A percentile compares a stretch with the other conserved stretches of the same genome.
These are phyloP conservation scores for Thermochaetoides thermophila DNA, from an alignment of 495 filamentous ascomycete species.

Conservation along the genomic window DNA sequence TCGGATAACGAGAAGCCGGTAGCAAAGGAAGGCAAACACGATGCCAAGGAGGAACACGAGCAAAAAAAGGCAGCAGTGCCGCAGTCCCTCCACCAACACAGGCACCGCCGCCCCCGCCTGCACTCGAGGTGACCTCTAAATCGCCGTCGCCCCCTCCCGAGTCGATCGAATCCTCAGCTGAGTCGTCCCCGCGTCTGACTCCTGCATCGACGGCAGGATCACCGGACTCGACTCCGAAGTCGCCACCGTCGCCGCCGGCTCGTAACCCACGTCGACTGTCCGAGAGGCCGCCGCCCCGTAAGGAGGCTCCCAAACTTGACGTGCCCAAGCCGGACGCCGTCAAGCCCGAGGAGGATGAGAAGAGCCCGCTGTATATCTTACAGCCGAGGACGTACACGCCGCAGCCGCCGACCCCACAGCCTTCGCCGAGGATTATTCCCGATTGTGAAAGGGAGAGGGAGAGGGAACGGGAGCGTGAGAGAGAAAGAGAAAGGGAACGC, in stretches of 20 bases:
- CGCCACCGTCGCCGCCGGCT: slow-evolving; percentile 11
- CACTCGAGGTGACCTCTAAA: slow-evolving; percentile 2
- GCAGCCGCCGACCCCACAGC: slow-evolving; percentile 30
- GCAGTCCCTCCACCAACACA: too few relatives aligned
- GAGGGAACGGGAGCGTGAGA: too few relatives aligned
- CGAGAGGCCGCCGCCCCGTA: slow-evolving; percentile 6
- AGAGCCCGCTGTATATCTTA: slow-evolving; percentile 29
- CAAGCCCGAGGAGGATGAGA: slow-evolving; percentile 7
- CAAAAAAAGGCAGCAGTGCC: too few relatives aligned
- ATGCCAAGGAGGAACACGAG: background rate
- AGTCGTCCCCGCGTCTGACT: slow-evolving; percentile 1
- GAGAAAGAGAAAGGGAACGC: too few relatives aligned
- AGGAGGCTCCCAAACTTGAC: slow-evolving; percentile 7
- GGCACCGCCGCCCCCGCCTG: too few relatives aligned
- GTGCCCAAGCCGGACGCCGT: slow-evolving; percentile 1
- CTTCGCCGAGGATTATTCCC: slow-evolving; percentile 26
- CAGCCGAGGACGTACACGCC: slow-evolving; percentile 41
- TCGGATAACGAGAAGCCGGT: too few relatives aligned
- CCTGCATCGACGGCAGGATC: background rate
- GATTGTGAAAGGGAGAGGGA: too few relatives aligned
- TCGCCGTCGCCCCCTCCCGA: slow-evolving; percentile 1
- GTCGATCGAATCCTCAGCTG: background rate
- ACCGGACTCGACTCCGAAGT: background rate
- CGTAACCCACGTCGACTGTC: slow-evolving; percentile 20
- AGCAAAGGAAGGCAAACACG: too few relatives aligned